phyloP scores from a whole-genome alignment of 805 yeast genomes.

The Teunomyces panamensis region DNA sequence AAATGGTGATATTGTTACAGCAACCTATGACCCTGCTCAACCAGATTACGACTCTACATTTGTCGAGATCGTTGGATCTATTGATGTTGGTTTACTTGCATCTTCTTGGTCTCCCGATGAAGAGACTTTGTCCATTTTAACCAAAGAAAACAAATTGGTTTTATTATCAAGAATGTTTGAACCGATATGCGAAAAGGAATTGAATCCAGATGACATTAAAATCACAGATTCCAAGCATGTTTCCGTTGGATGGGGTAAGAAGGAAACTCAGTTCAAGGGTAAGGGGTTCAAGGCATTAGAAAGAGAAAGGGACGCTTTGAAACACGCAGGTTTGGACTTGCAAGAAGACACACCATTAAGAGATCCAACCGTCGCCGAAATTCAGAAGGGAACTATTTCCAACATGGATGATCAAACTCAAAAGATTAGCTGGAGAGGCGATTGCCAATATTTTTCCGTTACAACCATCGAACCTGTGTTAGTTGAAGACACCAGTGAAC shows the following conservation, averaged over 20 bases:
- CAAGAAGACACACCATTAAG: conserved; percentile 56
- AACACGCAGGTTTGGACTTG: conserved; percentile 64
- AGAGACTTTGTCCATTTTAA: conserved; percentile 71
- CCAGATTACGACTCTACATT: conserved; percentile 54
- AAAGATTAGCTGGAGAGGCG: conserved; percentile 90
- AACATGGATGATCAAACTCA: conserved; percentile 48
- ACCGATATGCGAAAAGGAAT: conserved; percentile 62
- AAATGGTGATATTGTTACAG: conserved; percentile 74
- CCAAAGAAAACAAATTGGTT: conserved; percentile 58
- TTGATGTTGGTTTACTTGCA: conserved; percentile 69
- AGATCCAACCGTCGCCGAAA: conserved; percentile 84
- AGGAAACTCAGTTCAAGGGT: conserved; percentile 95
- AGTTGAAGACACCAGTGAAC: conserved; percentile 36
- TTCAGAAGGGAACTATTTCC: conserved; percentile 66
- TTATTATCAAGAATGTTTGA: conserved; percentile 76
- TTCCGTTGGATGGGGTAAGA: conserved; percentile 97
- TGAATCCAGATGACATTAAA: conserved; percentile 60
- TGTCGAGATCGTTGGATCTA: conserved; percentile 76
- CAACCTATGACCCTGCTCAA: conserved; percentile 52
- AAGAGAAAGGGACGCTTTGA: conserved; percentile 55
- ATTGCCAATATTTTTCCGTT: conserved; percentile 78
- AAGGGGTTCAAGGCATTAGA: conserved; percentile 74
- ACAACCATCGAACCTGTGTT: conserved; percentile 55
- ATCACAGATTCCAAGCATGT: conserved; percentile 71
- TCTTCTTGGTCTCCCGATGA: conserved; percentile 92